phyloP scores from a whole-genome alignment of 192 early-diverging fungal species.

The Backusella parvicylindrica region DNA sequence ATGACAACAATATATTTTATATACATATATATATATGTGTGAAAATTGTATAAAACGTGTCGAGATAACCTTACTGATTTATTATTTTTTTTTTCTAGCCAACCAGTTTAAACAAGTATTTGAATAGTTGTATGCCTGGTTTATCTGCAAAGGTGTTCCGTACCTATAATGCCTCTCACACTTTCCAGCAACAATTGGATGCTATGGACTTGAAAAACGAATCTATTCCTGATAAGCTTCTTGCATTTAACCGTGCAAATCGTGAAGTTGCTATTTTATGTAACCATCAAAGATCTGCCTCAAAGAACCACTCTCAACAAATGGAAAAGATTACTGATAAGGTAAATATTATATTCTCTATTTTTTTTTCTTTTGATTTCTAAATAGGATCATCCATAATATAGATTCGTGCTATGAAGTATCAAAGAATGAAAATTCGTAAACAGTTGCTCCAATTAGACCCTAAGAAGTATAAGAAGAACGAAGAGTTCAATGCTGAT shows the following conservation, averaged over 20 bases:
- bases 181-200: constrained; percentile 86
- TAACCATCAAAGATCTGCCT: constrained; percentile 93
- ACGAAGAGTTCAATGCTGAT: constrained; percentile 55
- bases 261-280: constrained; percentile 94
- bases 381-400: too few species aligned
- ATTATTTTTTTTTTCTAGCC: constrained; percentile 45
- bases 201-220: constrained; percentile 63
- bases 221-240: constrained; percentile 78
- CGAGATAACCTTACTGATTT: neutral
- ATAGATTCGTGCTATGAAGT: constrained; percentile 80
- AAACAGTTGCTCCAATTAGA: constrained; percentile 69
- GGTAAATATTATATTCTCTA: too few species aligned
- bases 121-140: constrained; percentile 83
- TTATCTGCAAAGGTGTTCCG: constrained; percentile 98
- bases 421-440: constrained; percentile 74
- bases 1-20: too few species aligned
- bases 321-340: constrained; percentile 85
- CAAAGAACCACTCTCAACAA: constrained; percentile 72
- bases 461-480: constrained; percentile 74
- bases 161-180: constrained; percentile 95
- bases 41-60: neutral
- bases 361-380: too few species aligned
- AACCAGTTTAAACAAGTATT: constrained; percentile 80
- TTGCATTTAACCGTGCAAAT: constrained; percentile 94
- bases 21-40: neutral